Conservation (phyloP, 805 yeast genomes). For the Candida coleopterorum region DNA sequence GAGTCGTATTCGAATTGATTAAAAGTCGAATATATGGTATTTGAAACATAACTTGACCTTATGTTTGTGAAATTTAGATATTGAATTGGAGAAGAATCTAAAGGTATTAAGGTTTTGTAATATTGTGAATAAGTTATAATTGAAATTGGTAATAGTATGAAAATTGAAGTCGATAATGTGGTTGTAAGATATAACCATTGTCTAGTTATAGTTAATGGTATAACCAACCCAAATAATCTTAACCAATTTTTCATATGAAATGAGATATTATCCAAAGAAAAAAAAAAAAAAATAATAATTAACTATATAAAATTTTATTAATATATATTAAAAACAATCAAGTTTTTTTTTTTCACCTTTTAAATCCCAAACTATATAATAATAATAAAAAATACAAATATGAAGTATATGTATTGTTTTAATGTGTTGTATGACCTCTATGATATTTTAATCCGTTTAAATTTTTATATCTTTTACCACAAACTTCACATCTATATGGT, state of each 20-base stretch:
- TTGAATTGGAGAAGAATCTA: conserved; percentile 8
- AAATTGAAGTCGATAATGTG: conserved; percentile 17
- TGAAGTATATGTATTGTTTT: conserved; percentile 7
- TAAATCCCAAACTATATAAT: too few relatives aligned
- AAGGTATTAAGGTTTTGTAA: conserved; percentile 31
- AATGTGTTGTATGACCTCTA: conserved; percentile 97
- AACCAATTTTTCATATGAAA: conserved; percentile 4
- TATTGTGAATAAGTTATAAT: conserved; percentile 31
- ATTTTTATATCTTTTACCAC: conserved; percentile 96
- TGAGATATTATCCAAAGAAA: not conserved
- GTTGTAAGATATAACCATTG: conserved; percentile 21
- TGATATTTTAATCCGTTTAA: conserved; percentile 95
- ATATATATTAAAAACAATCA: too few relatives aligned
- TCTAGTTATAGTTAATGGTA: conserved; percentile 19
- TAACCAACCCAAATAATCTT: conserved; percentile 7
- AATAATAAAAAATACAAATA: too few relatives aligned
- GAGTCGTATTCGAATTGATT: conserved; percentile 9
- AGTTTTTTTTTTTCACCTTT: too few relatives aligned
- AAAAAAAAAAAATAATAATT: too few relatives aligned
- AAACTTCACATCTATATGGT: conserved; percentile 96
- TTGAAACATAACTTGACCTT: not conserved
- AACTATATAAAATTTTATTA: too few relatives aligned
- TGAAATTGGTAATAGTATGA: conserved; percentile 32
- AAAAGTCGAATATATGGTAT: not conserved
- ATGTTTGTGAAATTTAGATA: conserved; percentile 7